Evolutionary conservation across 768 basidiomycete species (phyloP).

Genomic region (Tricholoma sp.): DNA sequence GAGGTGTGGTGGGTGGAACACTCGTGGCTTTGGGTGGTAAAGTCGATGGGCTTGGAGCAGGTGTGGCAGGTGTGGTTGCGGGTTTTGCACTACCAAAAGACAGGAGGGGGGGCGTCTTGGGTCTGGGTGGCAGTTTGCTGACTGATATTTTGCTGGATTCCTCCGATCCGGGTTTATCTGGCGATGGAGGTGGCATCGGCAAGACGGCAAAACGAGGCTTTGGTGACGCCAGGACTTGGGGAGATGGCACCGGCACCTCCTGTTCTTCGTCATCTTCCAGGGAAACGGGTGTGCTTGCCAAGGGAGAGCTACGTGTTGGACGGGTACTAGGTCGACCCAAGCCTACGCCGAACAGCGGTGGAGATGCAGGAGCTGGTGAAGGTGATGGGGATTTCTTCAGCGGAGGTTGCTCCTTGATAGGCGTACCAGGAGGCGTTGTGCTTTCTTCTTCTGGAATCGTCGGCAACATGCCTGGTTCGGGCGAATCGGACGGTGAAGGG

Average conservation of each 20-base stretch:
- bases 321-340: constrained; percentile 58
- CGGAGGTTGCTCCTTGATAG: constrained; percentile 31
- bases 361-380: constrained; percentile 31
- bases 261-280: constrained; percentile 41
- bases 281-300: constrained; percentile 51
- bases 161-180: constrained; percentile 22
- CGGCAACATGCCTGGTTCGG: constrained; percentile 19
- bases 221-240: constrained; percentile 34
- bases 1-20: neutral
- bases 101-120: constrained; percentile 47
- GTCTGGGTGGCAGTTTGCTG: constrained; percentile 22
- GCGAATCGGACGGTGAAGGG: constrained; percentile 27
- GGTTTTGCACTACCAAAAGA: constrained; percentile 19
- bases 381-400: neutral
- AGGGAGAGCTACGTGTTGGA: constrained; percentile 71
- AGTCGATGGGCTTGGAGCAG: neutral
- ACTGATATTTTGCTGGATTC: constrained; percentile 16
- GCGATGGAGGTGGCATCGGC: constrained; percentile 12
- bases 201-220: constrained; percentile 31
- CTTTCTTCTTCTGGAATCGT: constrained; percentile 34
- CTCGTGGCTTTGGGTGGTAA: constrained; percentile 2
- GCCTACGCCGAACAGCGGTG: constrained; percentile 33
- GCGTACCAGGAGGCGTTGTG: constrained; percentile 66
- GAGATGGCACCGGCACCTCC: constrained; percentile 18
- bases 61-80: neutral